Percentiles rank a stretch among this genome's conserved stretches.
phyloP scores from a whole-genome alignment of 2,329 filamentous ascomycete genomes.

The Lojkania enalia region DNA sequence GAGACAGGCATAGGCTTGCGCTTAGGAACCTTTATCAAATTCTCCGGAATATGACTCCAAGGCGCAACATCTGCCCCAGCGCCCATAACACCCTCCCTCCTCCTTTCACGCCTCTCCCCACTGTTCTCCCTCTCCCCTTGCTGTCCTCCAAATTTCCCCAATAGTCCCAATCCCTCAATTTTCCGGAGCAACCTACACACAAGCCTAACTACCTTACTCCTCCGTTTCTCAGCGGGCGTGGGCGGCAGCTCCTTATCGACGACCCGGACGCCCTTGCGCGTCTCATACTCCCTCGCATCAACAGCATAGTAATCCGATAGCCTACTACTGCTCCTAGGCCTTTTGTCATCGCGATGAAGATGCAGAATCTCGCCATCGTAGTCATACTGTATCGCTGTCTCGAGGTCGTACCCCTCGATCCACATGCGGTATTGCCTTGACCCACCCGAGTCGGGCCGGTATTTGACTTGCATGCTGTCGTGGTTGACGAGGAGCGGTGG shows the following conservation, averaged over 20 bases:
- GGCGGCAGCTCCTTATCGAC: neutral
- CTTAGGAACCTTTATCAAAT: too few relatives aligned
- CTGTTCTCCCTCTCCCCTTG: neutral
- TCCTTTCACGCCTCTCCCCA: neutral
- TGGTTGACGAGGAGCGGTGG: neutral
- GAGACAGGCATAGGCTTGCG: too few relatives aligned
- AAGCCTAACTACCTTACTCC: neutral
- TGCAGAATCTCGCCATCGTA: conserved; percentile 24
- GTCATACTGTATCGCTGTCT: conserved; percentile 15
- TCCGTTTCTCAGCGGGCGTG: neutral
- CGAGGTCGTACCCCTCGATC: conserved; percentile 15
- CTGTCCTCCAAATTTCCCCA: neutral
- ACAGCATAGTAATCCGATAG: conserved; percentile 12
- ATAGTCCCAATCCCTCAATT: neutral
- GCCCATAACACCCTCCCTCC: neutral
- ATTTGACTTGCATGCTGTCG: neutral
- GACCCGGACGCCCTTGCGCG: neutral
- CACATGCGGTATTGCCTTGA: neutral
- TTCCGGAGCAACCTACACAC: neutral
- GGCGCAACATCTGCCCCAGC: neutral
- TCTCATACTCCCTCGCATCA: conserved; percentile 8
- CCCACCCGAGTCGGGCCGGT: neutral
- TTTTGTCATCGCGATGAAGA: conserved; percentile 14
- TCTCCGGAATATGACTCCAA: too few relatives aligned
- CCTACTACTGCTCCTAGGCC: neutral